Conservation (phyloP, 495 filamentous ascomycete genomes). For the Podospora conica region DNA sequence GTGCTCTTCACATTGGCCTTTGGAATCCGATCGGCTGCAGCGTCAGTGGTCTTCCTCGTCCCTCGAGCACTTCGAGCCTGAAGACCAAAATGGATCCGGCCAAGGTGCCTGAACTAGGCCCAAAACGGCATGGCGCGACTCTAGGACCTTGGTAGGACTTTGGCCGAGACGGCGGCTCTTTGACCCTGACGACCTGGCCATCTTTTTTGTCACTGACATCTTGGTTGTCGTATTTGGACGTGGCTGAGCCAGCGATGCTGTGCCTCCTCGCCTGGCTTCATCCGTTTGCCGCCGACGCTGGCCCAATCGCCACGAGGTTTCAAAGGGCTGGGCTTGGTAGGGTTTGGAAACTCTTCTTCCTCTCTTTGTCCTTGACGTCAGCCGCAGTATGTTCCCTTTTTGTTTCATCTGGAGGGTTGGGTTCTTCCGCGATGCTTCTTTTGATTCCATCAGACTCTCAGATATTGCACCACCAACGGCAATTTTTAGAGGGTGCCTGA, state of each 20-base stretch:
- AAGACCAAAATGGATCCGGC: constrained; percentile 8
- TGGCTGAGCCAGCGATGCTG: constrained; percentile 25
- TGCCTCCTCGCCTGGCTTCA: constrained; percentile 10
- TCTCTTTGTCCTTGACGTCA: neutral
- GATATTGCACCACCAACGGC: neutral
- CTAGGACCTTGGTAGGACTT: constrained; percentile 35
- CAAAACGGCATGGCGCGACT: constrained; percentile 10
- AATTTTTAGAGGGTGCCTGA: neutral
- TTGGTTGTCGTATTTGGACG: constrained; percentile 7
- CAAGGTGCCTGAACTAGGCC: constrained; percentile 31
- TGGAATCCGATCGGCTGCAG: neutral
- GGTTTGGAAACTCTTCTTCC: neutral
- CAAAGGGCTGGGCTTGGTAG: neutral
- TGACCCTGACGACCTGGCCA: neutral
- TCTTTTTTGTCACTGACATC: neutral
- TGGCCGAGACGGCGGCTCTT: constrained; percentile 6
- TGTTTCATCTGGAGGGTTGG: neutral
- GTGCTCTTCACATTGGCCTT: neutral
- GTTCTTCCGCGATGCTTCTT: neutral
- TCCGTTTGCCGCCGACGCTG: neutral
- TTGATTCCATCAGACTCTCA: neutral
- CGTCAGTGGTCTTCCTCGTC: neutral
- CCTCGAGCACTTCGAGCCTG: constrained; percentile 10
- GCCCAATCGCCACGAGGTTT: neutral
- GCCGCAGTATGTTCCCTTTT: neutral